Evolutionary conservation across 2,329 filamentous ascomycete species (phyloP).

Genomic region (Curvularia spicifera): DNA sequence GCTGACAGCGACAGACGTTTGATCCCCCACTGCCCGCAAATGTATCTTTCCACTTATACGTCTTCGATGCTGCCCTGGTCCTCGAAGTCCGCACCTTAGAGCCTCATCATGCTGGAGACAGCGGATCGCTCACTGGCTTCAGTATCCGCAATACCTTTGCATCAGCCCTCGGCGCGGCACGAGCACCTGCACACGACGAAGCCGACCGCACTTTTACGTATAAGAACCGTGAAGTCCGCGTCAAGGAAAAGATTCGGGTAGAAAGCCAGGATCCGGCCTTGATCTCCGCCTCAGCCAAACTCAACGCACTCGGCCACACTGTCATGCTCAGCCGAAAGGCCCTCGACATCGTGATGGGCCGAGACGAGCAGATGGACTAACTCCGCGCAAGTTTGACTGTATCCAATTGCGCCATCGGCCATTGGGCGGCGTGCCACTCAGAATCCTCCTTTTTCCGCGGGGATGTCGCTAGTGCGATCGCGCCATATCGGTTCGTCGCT

Average conservation of each 20-base stretch:
- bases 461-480: constrained; percentile 25
- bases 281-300: constrained; percentile 81
- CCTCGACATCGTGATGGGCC: constrained; percentile 78
- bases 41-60: constrained; percentile 72
- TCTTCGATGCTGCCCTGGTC: constrained; percentile 62
- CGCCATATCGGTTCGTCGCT: constrained; percentile 39
- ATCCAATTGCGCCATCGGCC: constrained; percentile 17
- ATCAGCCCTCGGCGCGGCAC: constrained; percentile 53
- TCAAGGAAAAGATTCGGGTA: constrained; percentile 86
- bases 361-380: constrained; percentile 52
- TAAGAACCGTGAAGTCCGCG: constrained; percentile 73
- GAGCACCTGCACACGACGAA: constrained; percentile 62
- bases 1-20: constrained; percentile 56
- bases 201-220: constrained; percentile 77
- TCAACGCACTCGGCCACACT: constrained; percentile 77
- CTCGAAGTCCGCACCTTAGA: constrained; percentile 74
- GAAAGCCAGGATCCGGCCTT: constrained; percentile 89
- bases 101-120: constrained; percentile 49
- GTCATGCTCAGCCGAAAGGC: constrained; percentile 73
- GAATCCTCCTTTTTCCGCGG: constrained; percentile 29
- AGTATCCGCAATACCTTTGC: constrained; percentile 64
- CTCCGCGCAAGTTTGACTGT: constrained; percentile 21
- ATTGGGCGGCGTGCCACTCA: constrained; percentile 17
- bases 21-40: constrained; percentile 67
- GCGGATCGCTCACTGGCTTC: constrained; percentile 52